phyloP scores from a whole-genome alignment of 2,329 filamentous ascomycete genomes.

The Aureobasidium sp. region DNA sequence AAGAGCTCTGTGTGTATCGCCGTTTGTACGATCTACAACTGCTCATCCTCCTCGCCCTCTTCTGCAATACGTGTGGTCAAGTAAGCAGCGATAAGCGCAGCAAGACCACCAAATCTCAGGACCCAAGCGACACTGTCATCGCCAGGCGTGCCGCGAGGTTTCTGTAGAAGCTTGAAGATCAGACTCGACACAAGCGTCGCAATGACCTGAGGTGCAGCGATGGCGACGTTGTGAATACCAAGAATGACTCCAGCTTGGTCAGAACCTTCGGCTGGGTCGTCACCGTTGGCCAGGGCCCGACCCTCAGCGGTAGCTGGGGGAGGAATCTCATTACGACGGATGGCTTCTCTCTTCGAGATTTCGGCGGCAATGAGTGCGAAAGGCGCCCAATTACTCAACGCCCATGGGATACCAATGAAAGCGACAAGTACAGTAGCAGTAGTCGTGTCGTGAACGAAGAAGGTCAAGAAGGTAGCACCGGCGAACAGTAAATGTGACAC shows the following conservation, averaged over 20 bases:
- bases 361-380: conserved; percentile 93
- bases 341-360: conserved; percentile 72
- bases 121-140: conserved; percentile 85
- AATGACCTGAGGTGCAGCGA: conserved; percentile 84
- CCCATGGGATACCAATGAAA: conserved; percentile 84
- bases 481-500: conserved; percentile 78
- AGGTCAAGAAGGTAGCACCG: conserved; percentile 70
- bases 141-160: conserved; percentile 72
- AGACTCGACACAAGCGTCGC: conserved; percentile 76
- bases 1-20: not conserved
- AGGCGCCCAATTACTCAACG: conserved; percentile 85
- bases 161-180: conserved; percentile 80
- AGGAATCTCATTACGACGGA: conserved; percentile 43
- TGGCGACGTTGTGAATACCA: conserved; percentile 91
- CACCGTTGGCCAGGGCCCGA: conserved; percentile 32
- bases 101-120: conserved; percentile 71
- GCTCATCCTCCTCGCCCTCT: conserved; percentile 28
- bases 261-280: conserved; percentile 47
- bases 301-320: conserved; percentile 28
- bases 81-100: conserved; percentile 67
- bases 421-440: conserved; percentile 71
- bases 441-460: conserved; percentile 63
- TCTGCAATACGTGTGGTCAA: conserved; percentile 62
- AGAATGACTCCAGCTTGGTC: conserved; percentile 85
- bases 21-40: not conserved